A percentile compares a stretch with the other conserved stretches of the same genome.
These are phyloP conservation scores for Neurospora sp. DNA, from an alignment of 495 filamentous ascomycete species.

Conservation along the genomic window DNA sequence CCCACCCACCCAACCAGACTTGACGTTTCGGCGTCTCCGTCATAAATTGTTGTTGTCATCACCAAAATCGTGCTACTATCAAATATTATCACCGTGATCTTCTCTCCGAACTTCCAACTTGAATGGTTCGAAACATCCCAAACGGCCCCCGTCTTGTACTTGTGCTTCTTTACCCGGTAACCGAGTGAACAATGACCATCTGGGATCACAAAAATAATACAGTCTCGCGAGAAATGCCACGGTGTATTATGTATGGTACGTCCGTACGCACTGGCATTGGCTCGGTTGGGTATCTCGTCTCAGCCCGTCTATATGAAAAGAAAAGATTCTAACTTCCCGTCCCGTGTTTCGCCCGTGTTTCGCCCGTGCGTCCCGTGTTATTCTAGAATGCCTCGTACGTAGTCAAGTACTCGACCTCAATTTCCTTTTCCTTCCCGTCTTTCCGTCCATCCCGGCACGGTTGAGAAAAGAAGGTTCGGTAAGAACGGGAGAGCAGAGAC, in stretches of 20 bases:
- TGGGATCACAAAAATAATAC: background rate
- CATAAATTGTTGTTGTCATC: background rate
- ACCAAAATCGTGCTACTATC: too few relatives aligned
- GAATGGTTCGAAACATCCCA: background rate
- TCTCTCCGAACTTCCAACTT: background rate
- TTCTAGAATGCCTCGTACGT: background rate
- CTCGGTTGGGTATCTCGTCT: background rate
- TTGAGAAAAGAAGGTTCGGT: background rate
- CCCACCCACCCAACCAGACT: background rate
- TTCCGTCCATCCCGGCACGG: background rate
- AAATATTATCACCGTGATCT: too few relatives aligned
- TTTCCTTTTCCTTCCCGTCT: background rate
- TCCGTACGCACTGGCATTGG: background rate
- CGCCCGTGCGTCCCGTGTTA: background rate
- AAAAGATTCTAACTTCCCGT: background rate
- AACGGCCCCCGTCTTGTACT: background rate
- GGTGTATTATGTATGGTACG: background rate
- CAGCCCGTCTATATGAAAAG: background rate
- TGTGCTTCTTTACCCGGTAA: background rate
- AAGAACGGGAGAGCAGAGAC: background rate
- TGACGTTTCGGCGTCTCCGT: background rate
- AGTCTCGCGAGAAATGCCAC: background rate
- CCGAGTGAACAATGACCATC: background rate
- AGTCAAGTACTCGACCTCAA: background rate
- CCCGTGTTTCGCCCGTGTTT: background rate